Base-by-base conservation (phyloP, 2,329 filamentous ascomycete genomes). In the Ceratocystis colombiana region DNA sequence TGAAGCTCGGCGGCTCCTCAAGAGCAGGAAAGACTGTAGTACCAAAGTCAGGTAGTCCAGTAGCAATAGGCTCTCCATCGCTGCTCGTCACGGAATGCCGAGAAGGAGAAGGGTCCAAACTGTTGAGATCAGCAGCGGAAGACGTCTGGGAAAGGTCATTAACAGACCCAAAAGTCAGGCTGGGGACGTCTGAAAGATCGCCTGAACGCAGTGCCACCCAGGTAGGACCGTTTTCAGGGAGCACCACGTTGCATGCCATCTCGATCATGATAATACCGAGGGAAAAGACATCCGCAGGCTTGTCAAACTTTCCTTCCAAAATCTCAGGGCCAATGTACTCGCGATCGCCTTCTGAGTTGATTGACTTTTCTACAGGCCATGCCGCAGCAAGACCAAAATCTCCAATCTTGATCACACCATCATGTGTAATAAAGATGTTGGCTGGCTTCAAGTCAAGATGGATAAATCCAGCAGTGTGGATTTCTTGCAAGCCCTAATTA, bases 271-370 rank as follows among this genome's bases (percentile, higher is more conserved):
- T 96, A 71, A 97, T 84, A 64, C 94, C 94, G 37, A 99, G 84
- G 10, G 94, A 90, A 75, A 96, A 99, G 63, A 99, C 84, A 75
- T 99, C 94, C 45, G 91, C 89, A 46, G 93, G 89, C 75, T 93
- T 94, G 76, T 96, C 91, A 71, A 88, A 94, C 69, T 86, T 84
- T 53, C 92, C 93, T 72, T 85, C 84, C 22, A 99, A 84, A 69
- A 96, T 90, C 75, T 99, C 94, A 0, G 92, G 92, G 0, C 89
- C 93, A 73, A 99, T 93, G 74, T 99, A 99, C 74, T 96, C 90
- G 62, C 94, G 89, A 74, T 99, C 94, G 41, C 94, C 94, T 77
- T 99, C 94, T 53, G 89, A 88, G 70, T 96, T 91, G 68, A 94
- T 88, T 66, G 86, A 84, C 65, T 84, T 80, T 61, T 86, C 82